Evolutionary conservation across 1,139 yeast genomes (phyloP).

Genomic region (Candida labiduridarum): DNA sequence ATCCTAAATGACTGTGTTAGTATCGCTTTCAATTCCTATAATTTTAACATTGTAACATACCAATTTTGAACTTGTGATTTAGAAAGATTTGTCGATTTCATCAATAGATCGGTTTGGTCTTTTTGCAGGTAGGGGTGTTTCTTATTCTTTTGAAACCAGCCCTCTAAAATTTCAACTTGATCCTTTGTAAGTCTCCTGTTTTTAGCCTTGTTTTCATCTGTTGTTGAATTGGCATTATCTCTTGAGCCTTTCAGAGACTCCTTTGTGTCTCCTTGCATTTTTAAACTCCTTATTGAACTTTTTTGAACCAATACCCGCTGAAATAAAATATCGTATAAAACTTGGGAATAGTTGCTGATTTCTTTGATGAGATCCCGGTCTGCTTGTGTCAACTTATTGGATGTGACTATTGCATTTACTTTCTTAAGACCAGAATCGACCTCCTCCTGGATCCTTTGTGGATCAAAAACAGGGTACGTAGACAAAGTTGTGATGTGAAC

Average conservation of each 20-base stretch:
- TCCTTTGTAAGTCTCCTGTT: neutral
- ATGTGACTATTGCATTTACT: slow-evolving; percentile 5
- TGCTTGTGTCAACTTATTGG: neutral
- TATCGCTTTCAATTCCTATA: neutral
- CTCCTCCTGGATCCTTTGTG: slow-evolving; percentile 14
- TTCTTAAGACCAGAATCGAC: slow-evolving; percentile 6
- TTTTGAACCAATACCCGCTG: slow-evolving; percentile 8
- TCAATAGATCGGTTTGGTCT: slow-evolving; percentile 7
- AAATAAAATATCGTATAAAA: slow-evolving; percentile 5
- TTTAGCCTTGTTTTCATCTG: neutral
- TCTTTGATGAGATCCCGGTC: slow-evolving; percentile 1
- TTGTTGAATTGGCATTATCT: neutral
- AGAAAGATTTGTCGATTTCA: slow-evolving; percentile 8
- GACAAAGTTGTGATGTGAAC: slow-evolving; percentile 18
- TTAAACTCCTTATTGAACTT: neutral
- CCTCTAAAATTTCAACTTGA: slow-evolving; percentile 11
- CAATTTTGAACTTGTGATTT: slow-evolving; percentile 16
- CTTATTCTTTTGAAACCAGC: slow-evolving; percentile 10
- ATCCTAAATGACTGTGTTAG: slow-evolving; percentile 13
- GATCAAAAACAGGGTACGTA: slow-evolving; percentile 18
- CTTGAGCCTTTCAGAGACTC: neutral
- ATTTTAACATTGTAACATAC: slow-evolving; percentile 11
- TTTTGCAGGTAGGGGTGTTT: slow-evolving; percentile 9
- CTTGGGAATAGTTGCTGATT: slow-evolving; percentile 5
- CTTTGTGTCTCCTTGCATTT: neutral